Evolutionary conservation across 805 yeast species (phyloP).

Genomic region (Yarrowia osloensis): DNA sequence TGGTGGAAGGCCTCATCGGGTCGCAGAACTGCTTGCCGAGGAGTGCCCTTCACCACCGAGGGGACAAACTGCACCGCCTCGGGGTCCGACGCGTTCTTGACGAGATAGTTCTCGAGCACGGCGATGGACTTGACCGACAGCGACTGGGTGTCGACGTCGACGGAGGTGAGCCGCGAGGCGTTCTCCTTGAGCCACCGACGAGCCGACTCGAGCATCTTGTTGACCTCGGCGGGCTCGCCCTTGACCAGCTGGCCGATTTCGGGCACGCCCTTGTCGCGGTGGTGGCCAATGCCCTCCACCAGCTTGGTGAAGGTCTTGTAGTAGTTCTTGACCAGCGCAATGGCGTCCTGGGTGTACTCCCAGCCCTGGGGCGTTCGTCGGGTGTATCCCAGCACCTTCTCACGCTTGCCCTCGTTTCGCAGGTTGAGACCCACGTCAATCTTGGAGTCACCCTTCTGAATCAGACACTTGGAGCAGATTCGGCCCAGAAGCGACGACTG

Average conservation of each 20-base stretch:
- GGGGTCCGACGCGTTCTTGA: constrained; percentile 47
- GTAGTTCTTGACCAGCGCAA: constrained; percentile 65
- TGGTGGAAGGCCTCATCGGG: constrained; percentile 72
- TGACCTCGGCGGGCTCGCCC: constrained; percentile 38
- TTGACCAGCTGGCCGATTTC: constrained; percentile 34
- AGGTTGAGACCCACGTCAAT: constrained; percentile 78
- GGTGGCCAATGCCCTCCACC: constrained; percentile 47
- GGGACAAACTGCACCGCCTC: constrained; percentile 50
- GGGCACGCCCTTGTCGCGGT: constrained; percentile 34
- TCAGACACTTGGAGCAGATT: constrained; percentile 70
- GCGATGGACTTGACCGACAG: constrained; percentile 65
- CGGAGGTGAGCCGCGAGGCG: constrained; percentile 52
- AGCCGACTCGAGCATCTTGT: constrained; percentile 46
- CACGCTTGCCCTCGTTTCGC: constrained; percentile 75
- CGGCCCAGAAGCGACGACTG: constrained; percentile 70
- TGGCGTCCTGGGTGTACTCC: constrained; percentile 80
- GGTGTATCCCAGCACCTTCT: constrained; percentile 87
- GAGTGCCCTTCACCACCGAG: constrained; percentile 75
- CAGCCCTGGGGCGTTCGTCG: constrained; percentile 65
- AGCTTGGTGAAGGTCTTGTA: constrained; percentile 61
- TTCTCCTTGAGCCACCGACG: constrained; percentile 53
- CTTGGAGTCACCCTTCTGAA: constrained; percentile 56
- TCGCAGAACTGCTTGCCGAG: constrained; percentile 76
- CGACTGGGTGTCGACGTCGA: constrained; percentile 75
- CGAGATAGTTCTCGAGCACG: constrained; percentile 64